These are phyloP conservation scores for Kernera saxatilis DNA, from an alignment of 345 rosid genomes.

Conservation along the genomic window DNA sequence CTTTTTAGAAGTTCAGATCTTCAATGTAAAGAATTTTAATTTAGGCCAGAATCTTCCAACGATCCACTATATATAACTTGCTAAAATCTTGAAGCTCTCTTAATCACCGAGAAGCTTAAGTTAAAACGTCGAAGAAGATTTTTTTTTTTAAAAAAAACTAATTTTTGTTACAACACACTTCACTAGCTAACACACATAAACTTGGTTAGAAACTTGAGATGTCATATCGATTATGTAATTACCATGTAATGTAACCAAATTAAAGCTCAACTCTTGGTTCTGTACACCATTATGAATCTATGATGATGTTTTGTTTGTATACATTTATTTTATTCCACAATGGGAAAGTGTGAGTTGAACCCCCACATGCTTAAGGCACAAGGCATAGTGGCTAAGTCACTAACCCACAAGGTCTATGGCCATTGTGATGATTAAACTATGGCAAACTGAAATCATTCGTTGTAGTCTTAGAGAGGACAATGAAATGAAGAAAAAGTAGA, in stretches of 20 bases:
- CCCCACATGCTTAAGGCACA: not conserved
- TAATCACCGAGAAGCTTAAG: not conserved
- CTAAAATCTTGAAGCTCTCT: not conserved
- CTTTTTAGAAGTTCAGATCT: not conserved
- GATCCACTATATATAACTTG: too few species aligned
- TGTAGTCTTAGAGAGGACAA: not conserved
- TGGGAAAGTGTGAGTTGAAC: conserved; percentile 1
- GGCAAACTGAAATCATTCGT: conserved; percentile 6
- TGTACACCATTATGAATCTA: not conserved
- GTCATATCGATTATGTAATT: not conserved
- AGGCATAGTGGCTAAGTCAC: conserved; percentile 19
- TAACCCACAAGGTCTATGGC: conserved; percentile 17
- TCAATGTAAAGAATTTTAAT: not conserved
- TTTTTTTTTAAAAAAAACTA: not conserved
- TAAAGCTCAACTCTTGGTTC: not conserved
- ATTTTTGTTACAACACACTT: not conserved
- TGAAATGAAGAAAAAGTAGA: not conserved
- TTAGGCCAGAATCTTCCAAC: not conserved
- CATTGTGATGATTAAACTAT: conserved; percentile 6
- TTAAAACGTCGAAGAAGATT: not conserved
- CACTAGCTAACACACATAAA: not conserved
- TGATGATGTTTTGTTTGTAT: not conserved
- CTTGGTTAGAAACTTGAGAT: not conserved
- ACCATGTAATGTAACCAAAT: not conserved
- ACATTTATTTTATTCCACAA: not conserved